Evolutionary conservation across 148 eudicot species (phyloP).

Genomic region (Vaccinium macrocarpon): DNA sequence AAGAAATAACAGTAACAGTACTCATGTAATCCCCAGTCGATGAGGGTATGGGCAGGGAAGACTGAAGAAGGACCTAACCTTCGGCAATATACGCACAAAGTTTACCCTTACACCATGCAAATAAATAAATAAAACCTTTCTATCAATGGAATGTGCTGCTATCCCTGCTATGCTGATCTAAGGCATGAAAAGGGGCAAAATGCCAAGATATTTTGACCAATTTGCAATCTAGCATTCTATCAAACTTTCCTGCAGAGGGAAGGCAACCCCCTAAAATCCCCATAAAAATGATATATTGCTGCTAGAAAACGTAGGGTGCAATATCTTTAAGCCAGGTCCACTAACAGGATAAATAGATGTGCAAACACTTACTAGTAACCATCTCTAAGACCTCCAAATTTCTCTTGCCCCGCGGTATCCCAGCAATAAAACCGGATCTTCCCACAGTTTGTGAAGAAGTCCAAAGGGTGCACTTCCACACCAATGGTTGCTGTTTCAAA

Average conservation of each 20-base stretch:
- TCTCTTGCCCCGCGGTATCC: slow-evolving; percentile 50
- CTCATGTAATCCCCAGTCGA: too few relatives aligned
- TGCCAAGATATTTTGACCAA: neutral
- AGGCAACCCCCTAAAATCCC: neutral
- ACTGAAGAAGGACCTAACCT: too few relatives aligned
- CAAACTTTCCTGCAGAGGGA: neutral
- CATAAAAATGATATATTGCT: neutral
- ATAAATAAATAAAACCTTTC: neutral
- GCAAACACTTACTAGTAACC: slow-evolving; percentile 32
- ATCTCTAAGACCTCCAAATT: slow-evolving; percentile 40
- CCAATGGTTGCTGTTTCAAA: slow-evolving; percentile 36
- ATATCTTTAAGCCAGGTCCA: neutral
- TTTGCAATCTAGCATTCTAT: neutral
- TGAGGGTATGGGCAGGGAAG: too few relatives aligned
- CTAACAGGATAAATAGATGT: neutral
- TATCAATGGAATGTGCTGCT: neutral
- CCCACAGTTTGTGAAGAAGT: slow-evolving; percentile 33
- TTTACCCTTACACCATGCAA: neutral
- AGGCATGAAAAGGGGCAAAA: neutral
- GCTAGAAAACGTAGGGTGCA: neutral
- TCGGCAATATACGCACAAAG: too few relatives aligned
- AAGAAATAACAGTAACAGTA: too few relatives aligned
- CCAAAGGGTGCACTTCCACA: slow-evolving; percentile 41
- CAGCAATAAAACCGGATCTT: slow-evolving; percentile 34
- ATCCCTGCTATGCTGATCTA: neutral